Evolutionary conservation across 441 rosid genomes (phyloP).

Genomic region (Codiaeum variegatum): DNA sequence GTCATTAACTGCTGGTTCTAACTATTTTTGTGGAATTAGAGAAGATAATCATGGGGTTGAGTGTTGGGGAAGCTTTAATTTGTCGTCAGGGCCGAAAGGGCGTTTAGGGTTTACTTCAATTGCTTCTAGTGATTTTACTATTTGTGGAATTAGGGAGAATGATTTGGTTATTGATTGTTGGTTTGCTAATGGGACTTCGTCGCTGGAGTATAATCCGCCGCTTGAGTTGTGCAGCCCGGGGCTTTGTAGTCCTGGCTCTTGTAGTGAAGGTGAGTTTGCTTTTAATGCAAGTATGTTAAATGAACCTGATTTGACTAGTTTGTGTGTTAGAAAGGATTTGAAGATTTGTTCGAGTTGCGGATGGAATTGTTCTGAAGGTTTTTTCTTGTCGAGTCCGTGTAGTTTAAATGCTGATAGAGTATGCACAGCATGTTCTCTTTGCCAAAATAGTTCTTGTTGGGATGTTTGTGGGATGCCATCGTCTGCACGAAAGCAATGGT

Average conservation of each 20-base stretch:
- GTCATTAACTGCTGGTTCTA: conserved; percentile 63
- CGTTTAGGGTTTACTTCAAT: conserved; percentile 71
- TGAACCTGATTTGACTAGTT: conserved; percentile 68
- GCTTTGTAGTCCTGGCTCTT: conserved; percentile 51
- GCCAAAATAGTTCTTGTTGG: conserved; percentile 87
- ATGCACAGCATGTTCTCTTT: conserved; percentile 82
- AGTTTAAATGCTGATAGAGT: conserved; percentile 60
- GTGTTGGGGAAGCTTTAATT: conserved; percentile 78
- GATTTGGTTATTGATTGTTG: conserved; percentile 88
- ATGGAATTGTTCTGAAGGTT: conserved; percentile 66
- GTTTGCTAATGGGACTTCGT: conserved; percentile 44
- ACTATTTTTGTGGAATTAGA: conserved; percentile 77
- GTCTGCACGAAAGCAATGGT: conserved; percentile 44
- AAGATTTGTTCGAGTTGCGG: conserved; percentile 73
- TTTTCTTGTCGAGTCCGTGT: conserved; percentile 75
- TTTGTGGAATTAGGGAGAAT: conserved; percentile 75
- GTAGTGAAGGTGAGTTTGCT: conserved; percentile 51
- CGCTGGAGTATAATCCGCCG: conserved; percentile 65
- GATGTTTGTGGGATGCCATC: conserved; percentile 50
- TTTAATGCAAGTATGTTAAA: conserved; percentile 79
- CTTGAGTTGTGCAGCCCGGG: conserved; percentile 89
- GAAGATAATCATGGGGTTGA: conserved; percentile 71
- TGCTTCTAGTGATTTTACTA: conserved; percentile 77
- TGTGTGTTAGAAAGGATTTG: conserved; percentile 64
- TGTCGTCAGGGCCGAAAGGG: conserved; percentile 55